A percentile compares a stretch with the other conserved stretches of the same genome.
Conservation (phyloP, 371 early-diverging fungal genomes). For the Ordospora pajunii region DNA sequence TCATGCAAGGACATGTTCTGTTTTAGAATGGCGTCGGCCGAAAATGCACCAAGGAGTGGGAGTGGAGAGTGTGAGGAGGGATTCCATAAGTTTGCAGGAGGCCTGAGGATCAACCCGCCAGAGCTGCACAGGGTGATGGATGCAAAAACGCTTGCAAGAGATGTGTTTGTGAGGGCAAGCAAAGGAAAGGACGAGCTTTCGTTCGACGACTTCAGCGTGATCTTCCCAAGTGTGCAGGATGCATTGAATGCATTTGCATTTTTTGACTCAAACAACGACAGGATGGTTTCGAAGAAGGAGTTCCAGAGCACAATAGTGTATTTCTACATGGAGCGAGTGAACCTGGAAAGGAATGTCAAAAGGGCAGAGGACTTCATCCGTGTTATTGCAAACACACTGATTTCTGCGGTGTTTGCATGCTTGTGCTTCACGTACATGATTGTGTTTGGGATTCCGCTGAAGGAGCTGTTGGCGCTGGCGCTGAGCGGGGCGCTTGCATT, state of each 20-base stretch:
- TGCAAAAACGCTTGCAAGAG: conserved; percentile 54
- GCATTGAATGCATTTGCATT: conserved; percentile 57
- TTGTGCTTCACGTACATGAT: conserved; percentile 54
- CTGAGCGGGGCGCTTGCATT: conserved; percentile 56
- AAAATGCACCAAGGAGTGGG: neutral
- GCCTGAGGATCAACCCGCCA: conserved; percentile 36
- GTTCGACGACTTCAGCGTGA: conserved; percentile 55
- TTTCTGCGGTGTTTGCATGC: conserved; percentile 30
- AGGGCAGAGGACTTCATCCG: conserved; percentile 50
- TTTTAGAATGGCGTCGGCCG: neutral
- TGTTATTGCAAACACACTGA: conserved; percentile 42
- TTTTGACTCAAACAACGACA: conserved; percentile 52
- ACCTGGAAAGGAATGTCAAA: conserved; percentile 50
- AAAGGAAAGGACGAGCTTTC: conserved; percentile 30
- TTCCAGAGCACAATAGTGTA: conserved; percentile 55
- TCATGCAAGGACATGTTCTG: conserved; percentile 38
- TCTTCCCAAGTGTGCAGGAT: conserved; percentile 57
- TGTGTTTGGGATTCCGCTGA: conserved; percentile 53
- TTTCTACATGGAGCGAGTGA: conserved; percentile 58
- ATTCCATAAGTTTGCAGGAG: neutral
- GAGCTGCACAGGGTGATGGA: conserved; percentile 50
- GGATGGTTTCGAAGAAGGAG: conserved; percentile 55
- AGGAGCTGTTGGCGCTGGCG: conserved; percentile 55
- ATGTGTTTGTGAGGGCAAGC: conserved; percentile 54
- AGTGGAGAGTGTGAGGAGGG: conserved; percentile 22